These are phyloP conservation scores for Fulvia fulva DNA, from an alignment of 2,329 filamentous ascomycete species.

Conservation along the genomic window DNA sequence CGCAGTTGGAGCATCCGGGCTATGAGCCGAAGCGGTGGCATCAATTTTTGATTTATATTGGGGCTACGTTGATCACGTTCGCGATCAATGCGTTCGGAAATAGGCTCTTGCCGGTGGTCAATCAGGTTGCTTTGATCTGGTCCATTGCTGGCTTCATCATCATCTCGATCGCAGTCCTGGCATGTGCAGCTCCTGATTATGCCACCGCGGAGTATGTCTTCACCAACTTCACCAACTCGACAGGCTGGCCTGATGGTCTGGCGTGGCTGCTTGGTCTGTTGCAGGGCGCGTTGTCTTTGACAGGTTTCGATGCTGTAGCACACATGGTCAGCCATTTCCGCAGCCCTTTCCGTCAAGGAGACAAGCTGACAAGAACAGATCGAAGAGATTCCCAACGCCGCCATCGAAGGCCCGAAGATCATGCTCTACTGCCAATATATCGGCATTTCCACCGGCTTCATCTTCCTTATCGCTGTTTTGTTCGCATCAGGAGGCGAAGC, in stretches of 20 bases:
- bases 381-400: conserved; percentile 36
- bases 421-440: conserved; percentile 37
- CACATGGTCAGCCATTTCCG: conserved; percentile 47
- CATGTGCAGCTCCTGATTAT: conserved; percentile 62
- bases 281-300: conserved; percentile 34
- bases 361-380: too few relatives aligned
- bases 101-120: conserved; percentile 59
- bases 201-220: conserved; percentile 65
- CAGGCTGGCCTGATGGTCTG: conserved; percentile 37
- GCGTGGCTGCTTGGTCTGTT: conserved; percentile 44
- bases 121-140: conserved; percentile 68
- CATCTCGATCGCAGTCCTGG: conserved; percentile 65
- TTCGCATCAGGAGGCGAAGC: conserved; percentile 30
- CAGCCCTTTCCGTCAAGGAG: too few relatives aligned
- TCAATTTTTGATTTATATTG: conserved; percentile 69
- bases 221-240: conserved; percentile 59
- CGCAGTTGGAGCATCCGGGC: conserved; percentile 56
- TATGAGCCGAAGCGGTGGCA: conserved; percentile 63
- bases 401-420: conserved; percentile 34
- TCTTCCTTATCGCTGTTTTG: conserved; percentile 35
- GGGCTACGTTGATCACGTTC: conserved; percentile 60
- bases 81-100: conserved; percentile 64
- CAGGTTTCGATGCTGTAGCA: conserved; percentile 50
- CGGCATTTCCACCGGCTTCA: conserved; percentile 35
- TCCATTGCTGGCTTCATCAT: conserved; percentile 64